Conservation (phyloP, 345 rosid genomes). For the Excoecaria agallocha region DNA sequence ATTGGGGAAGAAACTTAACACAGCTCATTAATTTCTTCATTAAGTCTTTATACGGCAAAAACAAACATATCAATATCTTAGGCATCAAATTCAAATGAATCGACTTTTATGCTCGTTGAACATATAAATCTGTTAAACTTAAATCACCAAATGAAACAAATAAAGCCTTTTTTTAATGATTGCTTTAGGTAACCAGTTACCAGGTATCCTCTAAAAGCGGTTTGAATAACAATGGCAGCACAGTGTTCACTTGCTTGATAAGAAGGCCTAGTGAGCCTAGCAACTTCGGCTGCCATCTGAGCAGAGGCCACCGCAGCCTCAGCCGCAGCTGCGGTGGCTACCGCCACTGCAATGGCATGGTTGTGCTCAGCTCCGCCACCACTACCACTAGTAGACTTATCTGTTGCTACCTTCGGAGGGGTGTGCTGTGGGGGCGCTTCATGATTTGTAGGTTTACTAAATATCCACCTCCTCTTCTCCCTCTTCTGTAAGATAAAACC, state of each 20-base stretch:
- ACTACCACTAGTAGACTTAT: conserved; percentile 6
- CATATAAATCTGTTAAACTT: no score
- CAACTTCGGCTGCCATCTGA: conserved; percentile 39
- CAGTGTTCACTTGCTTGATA: conserved; percentile 42
- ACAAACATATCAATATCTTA: no score
- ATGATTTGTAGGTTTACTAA: conserved; percentile 54
- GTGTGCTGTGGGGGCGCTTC: conserved; percentile 39
- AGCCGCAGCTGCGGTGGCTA: conserved; percentile 36
- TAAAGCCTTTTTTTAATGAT: no score
- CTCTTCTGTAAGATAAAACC: conserved; percentile 41
- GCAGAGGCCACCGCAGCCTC: conserved; percentile 43
- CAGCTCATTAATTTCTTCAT: no score
- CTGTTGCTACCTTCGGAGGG: conserved; percentile 23
- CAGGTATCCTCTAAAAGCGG: conserved; percentile 78
- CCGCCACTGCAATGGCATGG: conserved; percentile 41
- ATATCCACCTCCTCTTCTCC: conserved; percentile 73
- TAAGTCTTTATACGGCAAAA: no score
- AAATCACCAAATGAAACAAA: no score
- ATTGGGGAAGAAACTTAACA: no score
- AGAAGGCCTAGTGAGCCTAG: conserved; percentile 43
- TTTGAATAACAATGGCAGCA: conserved; percentile 67
- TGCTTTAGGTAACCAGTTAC: conserved; percentile 21
- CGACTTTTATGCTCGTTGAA: not conserved
- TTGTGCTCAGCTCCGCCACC: conserved; percentile 34
- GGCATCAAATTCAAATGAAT: not conserved